These are phyloP conservation scores for Backusella parvicylindrica DNA, from an alignment of 192 early-diverging fungal genomes.

Conservation along the genomic window DNA sequence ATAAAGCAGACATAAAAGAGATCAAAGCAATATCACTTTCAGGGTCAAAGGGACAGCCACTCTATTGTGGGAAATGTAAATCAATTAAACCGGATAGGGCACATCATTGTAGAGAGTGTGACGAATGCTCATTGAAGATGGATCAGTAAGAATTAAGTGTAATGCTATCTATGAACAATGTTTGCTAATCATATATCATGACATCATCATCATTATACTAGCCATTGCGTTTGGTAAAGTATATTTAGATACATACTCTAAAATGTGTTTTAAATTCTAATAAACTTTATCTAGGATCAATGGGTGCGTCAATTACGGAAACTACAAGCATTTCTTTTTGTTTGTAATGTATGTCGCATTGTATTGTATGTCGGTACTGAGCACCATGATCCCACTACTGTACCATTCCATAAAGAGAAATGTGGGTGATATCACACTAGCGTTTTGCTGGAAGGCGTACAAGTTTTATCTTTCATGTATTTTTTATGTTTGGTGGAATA, in stretches of 20 bases:
- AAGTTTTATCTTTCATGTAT: not conserved
- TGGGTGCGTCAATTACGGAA: conserved; percentile 48
- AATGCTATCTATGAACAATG: no score
- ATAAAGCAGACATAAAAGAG: not conserved
- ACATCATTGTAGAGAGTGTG: conserved; percentile 51
- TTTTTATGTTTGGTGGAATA: conserved; percentile 2
- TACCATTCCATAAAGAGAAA: not conserved
- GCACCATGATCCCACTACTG: conserved; percentile 16
- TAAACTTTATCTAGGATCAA: conserved; percentile 39
- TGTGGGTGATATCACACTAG: not conserved
- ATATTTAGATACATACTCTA: no score
- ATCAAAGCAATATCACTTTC: not conserved
- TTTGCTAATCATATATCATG: no score
- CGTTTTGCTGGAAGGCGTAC: not conserved
- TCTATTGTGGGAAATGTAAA: conserved; percentile 22
- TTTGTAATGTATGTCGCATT: conserved; percentile 45
- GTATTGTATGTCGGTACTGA: conserved; percentile 35
- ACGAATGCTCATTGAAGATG: conserved; percentile 49
- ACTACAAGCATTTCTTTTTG: conserved; percentile 51
- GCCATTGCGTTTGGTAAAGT: conserved; percentile 26
- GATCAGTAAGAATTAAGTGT: conserved; percentile 43
- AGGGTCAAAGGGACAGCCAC: conserved; percentile 11
- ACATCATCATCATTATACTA: not conserved
- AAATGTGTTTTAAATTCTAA: not conserved
- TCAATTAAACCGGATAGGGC: conserved; percentile 42